Evolutionary conservation across 1,284 basidiomycete species (phyloP).

Genomic region (Thecaphora thlaspeos): DNA sequence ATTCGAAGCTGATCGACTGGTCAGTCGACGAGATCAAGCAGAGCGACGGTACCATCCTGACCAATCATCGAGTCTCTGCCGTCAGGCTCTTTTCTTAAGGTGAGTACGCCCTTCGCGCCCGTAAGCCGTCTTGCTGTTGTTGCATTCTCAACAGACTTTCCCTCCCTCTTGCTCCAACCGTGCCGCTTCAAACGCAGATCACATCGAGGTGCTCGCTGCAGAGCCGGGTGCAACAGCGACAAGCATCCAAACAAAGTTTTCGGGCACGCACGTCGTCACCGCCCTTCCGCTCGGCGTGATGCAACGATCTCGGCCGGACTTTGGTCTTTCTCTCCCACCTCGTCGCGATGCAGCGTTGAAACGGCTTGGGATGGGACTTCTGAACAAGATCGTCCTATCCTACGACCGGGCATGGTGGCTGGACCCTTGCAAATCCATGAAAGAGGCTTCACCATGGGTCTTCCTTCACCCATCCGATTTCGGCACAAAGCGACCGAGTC

Average conservation of each 20-base stretch:
- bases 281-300: constrained; percentile 7
- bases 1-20: constrained; percentile 8
- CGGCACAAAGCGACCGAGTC: neutral
- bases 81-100: too few species aligned
- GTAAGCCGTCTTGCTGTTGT: too few species aligned
- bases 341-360: constrained; percentile 1
- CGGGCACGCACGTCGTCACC: constrained; percentile 2
- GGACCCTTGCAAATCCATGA: neutral
- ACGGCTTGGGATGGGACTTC: constrained; percentile 7
- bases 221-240: too few species aligned
- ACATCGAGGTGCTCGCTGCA: too few species aligned
- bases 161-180: too few species aligned
- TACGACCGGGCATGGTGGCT: constrained; percentile 8
- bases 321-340: neutral
- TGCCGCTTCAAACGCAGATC: too few species aligned
- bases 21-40: neutral
- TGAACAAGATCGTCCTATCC: constrained; percentile 9
- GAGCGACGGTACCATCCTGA: too few species aligned
- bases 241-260: too few species aligned
- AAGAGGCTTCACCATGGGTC: neutral
- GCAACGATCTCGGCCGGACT: neutral
- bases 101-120: too few species aligned
- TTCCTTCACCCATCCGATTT: constrained; percentile 1
- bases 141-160: too few species aligned
- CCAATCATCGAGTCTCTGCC: too few species aligned